Percentiles rank a stretch among this genome's conserved stretches.
phyloP scores from a whole-genome alignment of 768 basidiomycete genomes.

The Kwoniella bestiolae region DNA sequence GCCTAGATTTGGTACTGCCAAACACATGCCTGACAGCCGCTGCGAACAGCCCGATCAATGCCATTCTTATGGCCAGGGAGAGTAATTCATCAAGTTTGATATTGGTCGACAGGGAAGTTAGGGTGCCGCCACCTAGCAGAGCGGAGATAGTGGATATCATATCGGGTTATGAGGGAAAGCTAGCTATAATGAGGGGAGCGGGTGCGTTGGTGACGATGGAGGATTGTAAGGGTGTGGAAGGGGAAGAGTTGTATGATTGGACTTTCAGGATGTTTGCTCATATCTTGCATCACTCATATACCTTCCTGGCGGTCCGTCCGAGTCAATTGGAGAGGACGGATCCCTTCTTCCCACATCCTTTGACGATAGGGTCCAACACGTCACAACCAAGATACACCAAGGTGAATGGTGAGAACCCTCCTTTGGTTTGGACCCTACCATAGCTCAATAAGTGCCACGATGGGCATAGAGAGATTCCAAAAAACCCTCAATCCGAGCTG shows the following conservation, averaged over 20 bases:
- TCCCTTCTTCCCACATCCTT: not conserved
- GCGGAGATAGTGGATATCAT: not conserved
- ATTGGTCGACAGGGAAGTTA: not conserved
- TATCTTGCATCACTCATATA: too few species aligned
- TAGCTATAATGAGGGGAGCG: not conserved
- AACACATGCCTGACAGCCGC: not conserved
- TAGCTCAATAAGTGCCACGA: not conserved
- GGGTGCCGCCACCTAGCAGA: not conserved
- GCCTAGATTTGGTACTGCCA: not conserved
- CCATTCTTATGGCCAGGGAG: constrained; percentile 5
- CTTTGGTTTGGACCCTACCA: too few species aligned
- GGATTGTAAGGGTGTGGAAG: not conserved
- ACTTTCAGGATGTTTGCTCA: too few species aligned
- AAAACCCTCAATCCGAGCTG: too few species aligned
- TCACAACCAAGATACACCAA: not conserved
- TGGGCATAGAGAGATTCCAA: too few species aligned
- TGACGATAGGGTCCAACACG: not conserved
- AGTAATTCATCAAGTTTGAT: constrained; percentile 9
- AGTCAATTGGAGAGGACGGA: too few species aligned
- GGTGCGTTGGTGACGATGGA: not conserved
- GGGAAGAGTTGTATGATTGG: not conserved
- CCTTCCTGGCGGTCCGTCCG: not conserved
- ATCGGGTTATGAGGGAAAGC: not conserved
- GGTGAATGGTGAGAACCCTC: not conserved
- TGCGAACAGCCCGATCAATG: constrained; percentile 3